Evolutionary conservation across 805 yeast genomes (phyloP), one percentile per base, ranked within the genome.

Genomic region (Teunomyces kruisii): DNA sequence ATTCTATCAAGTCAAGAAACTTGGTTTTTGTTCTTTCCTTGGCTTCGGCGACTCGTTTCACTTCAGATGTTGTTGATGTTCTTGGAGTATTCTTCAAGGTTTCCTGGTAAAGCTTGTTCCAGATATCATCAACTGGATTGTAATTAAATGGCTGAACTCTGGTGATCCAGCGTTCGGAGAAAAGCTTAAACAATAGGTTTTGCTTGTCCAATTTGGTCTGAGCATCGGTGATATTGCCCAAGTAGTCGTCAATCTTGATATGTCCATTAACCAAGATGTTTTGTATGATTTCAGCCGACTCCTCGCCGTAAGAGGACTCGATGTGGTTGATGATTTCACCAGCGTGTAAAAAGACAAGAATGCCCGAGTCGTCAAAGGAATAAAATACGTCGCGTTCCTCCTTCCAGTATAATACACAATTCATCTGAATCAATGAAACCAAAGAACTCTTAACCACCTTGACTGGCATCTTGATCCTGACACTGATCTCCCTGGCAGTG

Each of bases 401-500:
- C 13, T 66, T 67, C 81, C 90, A 83, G 56, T 81, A 81, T 17
- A 76, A 76, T 8, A 88, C 82, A 62, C 96, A 86, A 47, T 86
- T 80, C 50, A 88, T 70, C 64, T 92, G 97, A 32, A 91, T 74
- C 55, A 92, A 68, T 6, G 91, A 79, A 4, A 88, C 95, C 35
- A 92, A 69, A 0, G 86, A 73, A 28, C 84, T 78, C 51, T 83
- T 83, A 14, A 88, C 79, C 10, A 76, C 65, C 10, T 76, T 61
- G 0, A 69, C 43, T 1, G 84, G 76, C 40, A 86, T 59, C 7
- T 67, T 64, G 2, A 84, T 69, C 42, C 67, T 65, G 22, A 64
- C 59, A 35, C 75, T 61, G 16, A 90, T 53, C 40, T 86, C 89
- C 17, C 61, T 62, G 1, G 83, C 72, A 0, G 80, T 75, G 29